phyloP scores from a whole-genome alignment of 129 eudicot genomes.

The Logfia minima region DNA sequence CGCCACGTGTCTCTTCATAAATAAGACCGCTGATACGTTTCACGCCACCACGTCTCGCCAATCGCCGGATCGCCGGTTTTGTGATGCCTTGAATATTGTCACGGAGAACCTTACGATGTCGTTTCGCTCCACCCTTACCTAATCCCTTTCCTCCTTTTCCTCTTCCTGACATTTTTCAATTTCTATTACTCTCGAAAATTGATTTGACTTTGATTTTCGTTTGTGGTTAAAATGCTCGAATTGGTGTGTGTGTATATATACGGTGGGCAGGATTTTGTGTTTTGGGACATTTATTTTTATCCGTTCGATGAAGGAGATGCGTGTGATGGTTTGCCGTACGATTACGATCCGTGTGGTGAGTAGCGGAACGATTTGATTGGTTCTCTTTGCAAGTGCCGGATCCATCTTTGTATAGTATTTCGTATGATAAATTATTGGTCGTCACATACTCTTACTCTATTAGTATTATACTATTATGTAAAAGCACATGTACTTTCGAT shows the following conservation, averaged over 20 bases:
- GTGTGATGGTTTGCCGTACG: not conserved
- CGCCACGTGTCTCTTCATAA: constrained; percentile 26
- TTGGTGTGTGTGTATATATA: not conserved
- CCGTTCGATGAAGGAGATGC: not conserved
- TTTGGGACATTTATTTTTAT: not conserved
- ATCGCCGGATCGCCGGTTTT: constrained; percentile 22
- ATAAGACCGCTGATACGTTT: constrained; percentile 27
- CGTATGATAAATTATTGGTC: no score
- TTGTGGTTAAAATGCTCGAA: not conserved
- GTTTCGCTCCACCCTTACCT: constrained; percentile 37
- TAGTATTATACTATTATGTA: no score
- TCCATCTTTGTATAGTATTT: not conserved
- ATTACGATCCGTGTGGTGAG: constrained; percentile 3
- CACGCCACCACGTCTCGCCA: constrained; percentile 26
- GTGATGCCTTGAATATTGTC: constrained; percentile 33
- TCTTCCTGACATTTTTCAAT: constrained; percentile 26
- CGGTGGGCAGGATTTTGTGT: not conserved
- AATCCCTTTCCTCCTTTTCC: constrained; percentile 34
- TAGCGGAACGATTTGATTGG: not conserved
- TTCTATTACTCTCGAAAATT: not conserved
- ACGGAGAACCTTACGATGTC: constrained; percentile 34
- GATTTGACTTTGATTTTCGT: not conserved
- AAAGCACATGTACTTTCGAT: no score
- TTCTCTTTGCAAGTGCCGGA: not conserved
- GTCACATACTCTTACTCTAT: no score